A percentile compares a stretch with the other conserved stretches of the same genome.
These are phyloP conservation scores for Mortierella sp. DNA, from an alignment of 371 early-diverging fungal species.

Conservation along the genomic window DNA sequence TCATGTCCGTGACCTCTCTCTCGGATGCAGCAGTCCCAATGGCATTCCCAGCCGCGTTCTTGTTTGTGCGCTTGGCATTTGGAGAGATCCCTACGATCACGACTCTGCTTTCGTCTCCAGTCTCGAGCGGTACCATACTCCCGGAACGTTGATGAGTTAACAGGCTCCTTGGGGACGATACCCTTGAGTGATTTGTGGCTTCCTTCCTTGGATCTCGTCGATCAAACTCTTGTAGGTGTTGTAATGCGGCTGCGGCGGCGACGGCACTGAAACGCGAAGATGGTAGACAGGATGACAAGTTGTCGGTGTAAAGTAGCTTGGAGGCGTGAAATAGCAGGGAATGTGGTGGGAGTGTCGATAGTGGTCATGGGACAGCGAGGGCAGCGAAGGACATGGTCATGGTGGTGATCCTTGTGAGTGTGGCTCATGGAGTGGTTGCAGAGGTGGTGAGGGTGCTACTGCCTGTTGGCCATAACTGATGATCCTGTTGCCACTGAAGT, in stretches of 20 bases:
- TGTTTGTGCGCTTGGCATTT: conserved; percentile 10
- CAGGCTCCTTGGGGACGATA: conserved; percentile 42
- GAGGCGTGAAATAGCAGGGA: conserved; percentile 48
- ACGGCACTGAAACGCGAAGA: conserved; percentile 35
- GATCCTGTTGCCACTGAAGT: no score
- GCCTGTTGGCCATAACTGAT: no score
- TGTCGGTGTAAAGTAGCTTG: conserved; percentile 34
- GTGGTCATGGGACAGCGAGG: conserved; percentile 41
- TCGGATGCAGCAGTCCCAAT: conserved; percentile 46
- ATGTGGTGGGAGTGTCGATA: conserved; percentile 34
- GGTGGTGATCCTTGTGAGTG: conserved; percentile 17
- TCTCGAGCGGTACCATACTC: conserved; percentile 49
- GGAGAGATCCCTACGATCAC: conserved; percentile 47
- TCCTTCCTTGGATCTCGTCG: no score
- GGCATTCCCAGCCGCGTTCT: conserved; percentile 36
- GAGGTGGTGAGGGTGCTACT: no score
- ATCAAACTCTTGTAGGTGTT: conserved; percentile 39
- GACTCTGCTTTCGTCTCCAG: conserved; percentile 50
- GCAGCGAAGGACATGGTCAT: conserved; percentile 37
- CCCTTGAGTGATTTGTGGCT: no score
- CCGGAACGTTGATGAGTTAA: conserved; percentile 37
- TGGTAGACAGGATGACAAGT: conserved; percentile 26
- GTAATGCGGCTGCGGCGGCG: conserved; percentile 46
- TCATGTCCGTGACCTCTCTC: conserved; percentile 45
- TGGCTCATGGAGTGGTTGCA: no score